A percentile compares a stretch with the other conserved stretches of the same genome.
Evolutionary conservation across 345 rosid genomes (phyloP).

Genomic region (Euphorbia peplus): DNA sequence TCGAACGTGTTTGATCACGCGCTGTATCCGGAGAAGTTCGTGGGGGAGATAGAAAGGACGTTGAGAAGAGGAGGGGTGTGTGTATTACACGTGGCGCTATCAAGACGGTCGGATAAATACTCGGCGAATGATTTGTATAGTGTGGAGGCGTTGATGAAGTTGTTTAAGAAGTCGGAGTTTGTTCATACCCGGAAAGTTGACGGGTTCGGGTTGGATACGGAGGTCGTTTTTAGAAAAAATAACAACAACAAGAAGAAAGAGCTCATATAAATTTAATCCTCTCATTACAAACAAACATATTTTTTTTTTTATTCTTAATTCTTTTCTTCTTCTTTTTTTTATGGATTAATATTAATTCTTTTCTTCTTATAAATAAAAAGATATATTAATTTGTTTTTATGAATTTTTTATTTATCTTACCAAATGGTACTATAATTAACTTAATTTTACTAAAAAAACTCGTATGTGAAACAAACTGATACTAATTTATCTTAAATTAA

Average conservation of each 20-base stretch:
- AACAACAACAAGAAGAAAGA: too few relatives aligned
- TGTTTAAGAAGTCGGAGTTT: conserved; percentile 57
- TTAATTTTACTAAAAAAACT: too few relatives aligned
- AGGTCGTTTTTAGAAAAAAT: conserved; percentile 72
- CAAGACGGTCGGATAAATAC: conserved; percentile 65
- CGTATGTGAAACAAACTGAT: too few relatives aligned
- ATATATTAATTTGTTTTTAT: too few relatives aligned
- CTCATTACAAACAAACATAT: too few relatives aligned
- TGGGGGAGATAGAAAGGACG: conserved; percentile 78
- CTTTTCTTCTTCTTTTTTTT: neutral
- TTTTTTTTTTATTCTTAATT: neutral
- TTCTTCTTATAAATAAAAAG: too few relatives aligned
- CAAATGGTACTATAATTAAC: too few relatives aligned
- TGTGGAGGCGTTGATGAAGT: conserved; percentile 43
- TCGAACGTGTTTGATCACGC: conserved; percentile 96
- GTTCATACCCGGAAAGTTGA: conserved; percentile 65
- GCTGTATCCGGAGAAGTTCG: conserved; percentile 67
- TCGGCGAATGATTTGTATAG: conserved; percentile 85
- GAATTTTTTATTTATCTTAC: too few relatives aligned
- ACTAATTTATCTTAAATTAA: too few relatives aligned
- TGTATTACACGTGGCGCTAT: conserved; percentile 70
- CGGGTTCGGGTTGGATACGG: conserved; percentile 94
- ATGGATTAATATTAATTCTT: neutral
- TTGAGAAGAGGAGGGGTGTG: conserved; percentile 63
- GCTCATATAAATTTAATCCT: conserved; percentile 14